Evolutionary conservation across 768 basidiomycete genomes (phyloP).

Genomic region (Trametes gibbosa): DNA sequence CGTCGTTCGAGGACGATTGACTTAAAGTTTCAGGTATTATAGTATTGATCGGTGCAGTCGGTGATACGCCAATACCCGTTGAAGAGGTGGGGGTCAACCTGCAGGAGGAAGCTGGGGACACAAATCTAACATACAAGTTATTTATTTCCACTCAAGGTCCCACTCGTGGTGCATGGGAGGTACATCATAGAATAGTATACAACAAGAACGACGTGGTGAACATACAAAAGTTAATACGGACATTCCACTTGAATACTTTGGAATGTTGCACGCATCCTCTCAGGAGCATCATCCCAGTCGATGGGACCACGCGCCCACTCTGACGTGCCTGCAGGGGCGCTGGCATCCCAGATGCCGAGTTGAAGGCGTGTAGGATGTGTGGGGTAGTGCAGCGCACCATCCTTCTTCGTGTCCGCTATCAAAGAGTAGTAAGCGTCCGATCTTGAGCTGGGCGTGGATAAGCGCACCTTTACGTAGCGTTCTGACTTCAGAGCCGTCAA

Average conservation of each 20-base stretch:
- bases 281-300: slow-evolving; percentile 36
- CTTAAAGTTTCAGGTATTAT: too few relatives aligned
- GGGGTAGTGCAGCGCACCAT: slow-evolving; percentile 37
- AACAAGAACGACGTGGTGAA: neutral
- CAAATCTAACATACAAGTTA: too few relatives aligned
- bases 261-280: slow-evolving; percentile 33
- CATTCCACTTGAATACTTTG: slow-evolving; percentile 40
- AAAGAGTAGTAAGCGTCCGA: neutral
- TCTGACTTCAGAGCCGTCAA: slow-evolving; percentile 36
- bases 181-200: too few relatives aligned
- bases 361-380: slow-evolving; percentile 37
- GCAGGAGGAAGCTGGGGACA: too few relatives aligned
- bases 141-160: too few relatives aligned
- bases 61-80: too few relatives aligned
- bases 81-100: too few relatives aligned
- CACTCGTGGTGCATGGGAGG: too few relatives aligned
- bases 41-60: too few relatives aligned
- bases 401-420: slow-evolving; percentile 33
- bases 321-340: slow-evolving; percentile 38
- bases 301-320: slow-evolving; percentile 45
- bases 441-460: neutral
- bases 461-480: slow-evolving; percentile 30
- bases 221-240: slow-evolving; percentile 10
- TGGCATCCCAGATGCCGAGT: slow-evolving; percentile 48
- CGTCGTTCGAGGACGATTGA: too few relatives aligned